Evolutionary conservation across 768 basidiomycete genomes (phyloP), one percentile per base, ranked within the genome.

Genomic region (Piloderma croceum): DNA sequence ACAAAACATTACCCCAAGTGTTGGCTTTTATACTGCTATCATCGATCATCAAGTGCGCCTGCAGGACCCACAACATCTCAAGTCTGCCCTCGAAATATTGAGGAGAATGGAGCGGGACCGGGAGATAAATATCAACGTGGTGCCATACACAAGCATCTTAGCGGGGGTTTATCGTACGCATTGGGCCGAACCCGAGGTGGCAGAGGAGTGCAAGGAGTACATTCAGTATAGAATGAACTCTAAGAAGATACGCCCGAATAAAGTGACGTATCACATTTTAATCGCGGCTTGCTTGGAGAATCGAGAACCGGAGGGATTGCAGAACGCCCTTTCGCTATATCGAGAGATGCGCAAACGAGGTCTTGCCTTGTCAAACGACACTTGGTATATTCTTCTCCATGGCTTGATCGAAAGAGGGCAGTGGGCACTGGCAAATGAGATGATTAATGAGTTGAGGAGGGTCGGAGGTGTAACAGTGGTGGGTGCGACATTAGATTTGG

Each of bases 121-220:
- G 3, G 57, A 64, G 4, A 58, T 67, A 19, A 58, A 58, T 34
- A 83, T 89, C 1, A 93, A 84, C 54, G 77, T 79, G 44, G 72
- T 90, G 46, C 91, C 89, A 21, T 98, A 91, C 61, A 92, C 90
- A 1, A 69, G 79, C 2, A 67, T 96, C 36, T 68, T 96, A 35
- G 67, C 80, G 6, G 84, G 81, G 4, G 68, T 93, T 47, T 76
- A 86, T 54, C 74, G 80, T 21, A 76, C 73, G 12, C 50, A 62
- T 7, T 77, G 79, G 69, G 51, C 76, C 40, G 58, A 74, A 18
- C 48, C 65, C 5, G 49, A 61, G 21, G 60, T 70, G 31, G 67
- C 69, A 12, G 64, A 74, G 36, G 65, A 71, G 45, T 73, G 70
- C 50, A 70, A 64, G 42, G 57, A 59, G 18, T 65, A 72, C 23